Evolutionary conservation across 495 filamentous ascomycete genomes (phyloP), one percentile per base, ranked within the genome.

Genomic region (Penicillium desertorum): DNA sequence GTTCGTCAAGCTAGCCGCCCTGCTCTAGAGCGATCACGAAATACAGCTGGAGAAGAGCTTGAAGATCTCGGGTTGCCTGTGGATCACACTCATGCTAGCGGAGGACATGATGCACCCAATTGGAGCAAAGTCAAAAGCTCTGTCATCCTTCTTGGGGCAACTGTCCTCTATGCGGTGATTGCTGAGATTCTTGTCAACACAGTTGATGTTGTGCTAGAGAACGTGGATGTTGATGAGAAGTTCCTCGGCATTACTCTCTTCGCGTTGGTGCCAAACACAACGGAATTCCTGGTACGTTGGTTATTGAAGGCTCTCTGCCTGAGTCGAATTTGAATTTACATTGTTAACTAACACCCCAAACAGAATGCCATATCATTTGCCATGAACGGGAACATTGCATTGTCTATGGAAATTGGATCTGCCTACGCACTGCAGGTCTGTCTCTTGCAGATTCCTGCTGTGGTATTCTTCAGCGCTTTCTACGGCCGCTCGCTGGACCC

Each of bases 321-420:
- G 16, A 17, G 36, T n/a, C n/a, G 2, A n/a, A 8, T 17, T 39
- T 39, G 6, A 7, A 39, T 39, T 29, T 30, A 4, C 30, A 10
- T 41, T 44, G 2, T 47, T 22, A 3, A 54, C 76, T 83, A 66
- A 82, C 67, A 17, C 12, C 59, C 9, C 2, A 45, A 49, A 45
- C 65, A 94, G 90, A 99, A 99, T 69, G 94, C 95, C 66, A 98
- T 99, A 55, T 96, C 92, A 3, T 99, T 99, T 71, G 94, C 94
- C 43, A 99, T 99, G 95, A 98, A 99, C 64, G 94, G 94, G n/a
- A 99, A 99, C 72, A 98, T 99, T 67, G 94, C 94, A 0, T 80
- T 99, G 25, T 96, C 91, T 42, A 98, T 99, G 95, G 94, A 99
- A 69, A 98, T 99, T 60, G 94, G 94, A 61, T 96, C 91, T 1